phyloP scores from a whole-genome alignment of 306 rosid genomes.

The Vachellia pachyceras region DNA sequence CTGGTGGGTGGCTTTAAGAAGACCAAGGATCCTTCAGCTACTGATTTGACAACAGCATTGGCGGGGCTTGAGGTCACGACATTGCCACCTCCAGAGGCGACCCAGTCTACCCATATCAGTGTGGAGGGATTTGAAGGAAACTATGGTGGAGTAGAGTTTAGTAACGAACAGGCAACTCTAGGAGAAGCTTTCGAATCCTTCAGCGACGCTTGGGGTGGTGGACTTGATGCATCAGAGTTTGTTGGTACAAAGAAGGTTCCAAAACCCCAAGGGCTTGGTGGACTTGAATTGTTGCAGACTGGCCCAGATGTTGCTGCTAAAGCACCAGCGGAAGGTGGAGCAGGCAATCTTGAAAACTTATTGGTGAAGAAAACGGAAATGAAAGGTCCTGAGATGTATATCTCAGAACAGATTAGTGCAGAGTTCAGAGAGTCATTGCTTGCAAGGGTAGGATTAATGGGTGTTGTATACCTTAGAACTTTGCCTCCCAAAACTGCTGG shows the following conservation, averaged over 20 bases:
- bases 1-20: slow-evolving; percentile 86
- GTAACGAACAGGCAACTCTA: slow-evolving; percentile 71
- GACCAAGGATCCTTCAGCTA: slow-evolving; percentile 73
- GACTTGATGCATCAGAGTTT: slow-evolving; percentile 89
- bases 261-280: slow-evolving; percentile 84
- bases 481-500: slow-evolving; percentile 73
- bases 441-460: slow-evolving; percentile 85
- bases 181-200: slow-evolving; percentile 91
- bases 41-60: slow-evolving; percentile 79
- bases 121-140: slow-evolving; percentile 98
- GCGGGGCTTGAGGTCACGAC: slow-evolving; percentile 89
- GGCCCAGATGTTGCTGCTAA: slow-evolving; percentile 63
- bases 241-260: slow-evolving; percentile 65
- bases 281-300: slow-evolving; percentile 89
- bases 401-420: slow-evolving; percentile 77
- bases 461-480: slow-evolving; percentile 83
- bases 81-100: slow-evolving; percentile 89
- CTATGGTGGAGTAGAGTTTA: slow-evolving; percentile 94
- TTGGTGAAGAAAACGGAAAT: slow-evolving; percentile 70
- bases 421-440: slow-evolving; percentile 93
- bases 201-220: slow-evolving; percentile 97
- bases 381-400: slow-evolving; percentile 92
- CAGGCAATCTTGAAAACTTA: slow-evolving; percentile 63
- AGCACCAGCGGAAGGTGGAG: slow-evolving; percentile 50
- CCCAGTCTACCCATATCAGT: slow-evolving; percentile 84